Evolutionary conservation across 78 protist genomes (phyloP).

Genomic region (Dictyostelium firmibasis): DNA sequence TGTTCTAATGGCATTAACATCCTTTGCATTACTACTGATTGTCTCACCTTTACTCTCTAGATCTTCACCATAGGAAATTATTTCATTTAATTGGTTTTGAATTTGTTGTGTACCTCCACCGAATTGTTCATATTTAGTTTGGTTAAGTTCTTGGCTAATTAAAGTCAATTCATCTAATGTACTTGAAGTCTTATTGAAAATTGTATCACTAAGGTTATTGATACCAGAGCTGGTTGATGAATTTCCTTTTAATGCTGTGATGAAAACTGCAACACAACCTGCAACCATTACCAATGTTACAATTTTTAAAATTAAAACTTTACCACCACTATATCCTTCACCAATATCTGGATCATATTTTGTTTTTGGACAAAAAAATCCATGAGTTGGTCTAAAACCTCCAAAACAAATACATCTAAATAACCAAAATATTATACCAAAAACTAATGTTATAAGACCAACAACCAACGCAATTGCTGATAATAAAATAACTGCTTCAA

Average conservation of each 20-base stretch:
- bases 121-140: neutral
- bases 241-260: conserved; percentile 49
- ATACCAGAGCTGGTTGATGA: neutral
- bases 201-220: neutral
- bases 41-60: neutral
- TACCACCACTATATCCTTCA: conserved; percentile 13
- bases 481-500: conserved; percentile 45
- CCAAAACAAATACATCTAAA: conserved; percentile 22
- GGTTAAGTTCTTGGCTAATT: neutral
- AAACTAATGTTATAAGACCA: conserved; percentile 1
- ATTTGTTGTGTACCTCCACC: neutral
- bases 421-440: conserved; percentile 46
- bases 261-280: conserved; percentile 56
- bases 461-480: conserved; percentile 39
- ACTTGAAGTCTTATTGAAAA: neutral
- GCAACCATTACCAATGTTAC: neutral
- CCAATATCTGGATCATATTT: conserved; percentile 60
- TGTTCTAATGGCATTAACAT: neutral
- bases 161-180: neutral
- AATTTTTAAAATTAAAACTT: conserved; percentile 1
- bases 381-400: conserved; percentile 38
- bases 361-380: conserved; percentile 55
- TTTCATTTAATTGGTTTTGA: neutral
- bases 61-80: neutral
- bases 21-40: neutral